Base-by-base conservation (phyloP, 202 grass and related monocot species). In the Dendrocalamus latiflorus region DNA sequence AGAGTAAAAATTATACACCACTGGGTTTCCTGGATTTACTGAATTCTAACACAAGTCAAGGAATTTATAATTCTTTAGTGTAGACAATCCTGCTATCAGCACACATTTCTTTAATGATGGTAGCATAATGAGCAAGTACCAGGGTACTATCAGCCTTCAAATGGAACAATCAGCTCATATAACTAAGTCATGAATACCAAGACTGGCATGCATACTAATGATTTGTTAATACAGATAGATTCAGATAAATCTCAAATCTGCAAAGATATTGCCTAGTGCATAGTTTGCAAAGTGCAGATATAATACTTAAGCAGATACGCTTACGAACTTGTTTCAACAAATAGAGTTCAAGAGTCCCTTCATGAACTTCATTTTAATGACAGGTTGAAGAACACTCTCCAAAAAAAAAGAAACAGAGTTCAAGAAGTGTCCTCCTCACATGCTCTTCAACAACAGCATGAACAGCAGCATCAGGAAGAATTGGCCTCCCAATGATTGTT, bases 381-480 rank as follows among this genome's bases (percentile, higher is more conserved):
- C 65, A 48, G 16, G 22, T 53, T 77, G 30, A 55, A 30, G 10
- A 63, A 44, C 38, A 78, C 14, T 13, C 13, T 22, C 15, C 15
- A 25, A 6, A 12, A 65, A n/a, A n/a, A 15, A 71, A 62, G 17
- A 20, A 36, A 43, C 26, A 39, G 50, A 74, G 37, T 9, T 70
- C 72, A 84, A 80, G 53, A 77, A 70, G 24, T 58, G 17, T 22
- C 28, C 55, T 85, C 74, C 94, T 95, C 90, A 98, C 95, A 91
- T 98, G 95, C 65, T 98, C 95, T 89, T 98, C 96, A 45, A 98
- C 91, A 28, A 98, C 77, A 76, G 96, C 96, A 84, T 98, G 93
- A 68, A 98, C 91, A 82, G 71, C 5, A 25, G 93, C 89, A 85
- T 93, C 91, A 76, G 79, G 50, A 86, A 98, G 76, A 70, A 64